Base-by-base conservation (phyloP, 306 rosid genomes). In the Castanospermum australe region DNA sequence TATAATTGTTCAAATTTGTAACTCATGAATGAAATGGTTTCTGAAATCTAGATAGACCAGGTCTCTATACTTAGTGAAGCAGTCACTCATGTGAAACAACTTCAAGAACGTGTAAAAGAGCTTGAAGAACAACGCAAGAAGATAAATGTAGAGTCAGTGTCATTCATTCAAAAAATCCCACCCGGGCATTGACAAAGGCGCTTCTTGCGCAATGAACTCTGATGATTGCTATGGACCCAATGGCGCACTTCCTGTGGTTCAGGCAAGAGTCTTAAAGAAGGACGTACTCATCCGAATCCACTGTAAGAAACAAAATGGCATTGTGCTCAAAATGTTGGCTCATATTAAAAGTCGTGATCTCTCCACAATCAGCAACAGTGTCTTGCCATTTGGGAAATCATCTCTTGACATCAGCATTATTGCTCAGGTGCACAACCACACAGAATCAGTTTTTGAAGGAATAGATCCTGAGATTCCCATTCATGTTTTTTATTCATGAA, bases 351-450 rank as follows among this genome's bases (percentile, higher is more conserved):
- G 2, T 61, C 67, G 68, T 24, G 60, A 68, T 48, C 78, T 82
- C 67, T 81, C 59, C 55, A 56, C 80, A 6, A 28, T 51, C 48
- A 76, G 78, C 56, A 82, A 44, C n/a, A 82, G 72, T 42, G 78
- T 61, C 33, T 68, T 76, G 77, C 85, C 85, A 28, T 82, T 82
- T 76, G 85, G 85, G 14, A 69, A n/a, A 35, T 48, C 68, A 64
- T 4, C 81, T 50, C 73, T 82, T 68, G 81, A 76, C 51, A 68
- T 82, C 28, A 82, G 60, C 24, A 50, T 82, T 17, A 32, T 76
- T 50, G 81, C 85, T 50, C 73, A 82, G 85, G 81, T 74, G 38
- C 15, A 18, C 50, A 66, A 11, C n/a, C 13, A 64, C 20, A 18
- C n/a, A 10, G 36, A 38, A 30, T 10, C 28, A 2, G 45, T 9